These are phyloP conservation scores for Letharia lupina DNA, from an alignment of 495 filamentous ascomycete species.

Conservation along the genomic window DNA sequence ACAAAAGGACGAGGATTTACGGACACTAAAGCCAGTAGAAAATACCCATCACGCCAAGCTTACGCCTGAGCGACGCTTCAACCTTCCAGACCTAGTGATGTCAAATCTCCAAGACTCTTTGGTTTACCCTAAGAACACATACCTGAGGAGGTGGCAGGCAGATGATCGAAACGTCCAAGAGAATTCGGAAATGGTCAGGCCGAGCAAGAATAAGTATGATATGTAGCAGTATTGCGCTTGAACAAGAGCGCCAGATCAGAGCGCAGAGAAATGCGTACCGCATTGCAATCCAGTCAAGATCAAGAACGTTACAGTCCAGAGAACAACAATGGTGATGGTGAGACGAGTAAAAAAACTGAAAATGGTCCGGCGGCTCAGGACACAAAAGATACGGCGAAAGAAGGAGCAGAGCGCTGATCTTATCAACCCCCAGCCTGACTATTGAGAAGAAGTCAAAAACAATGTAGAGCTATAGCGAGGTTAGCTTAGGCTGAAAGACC, in stretches of 20 bases:
- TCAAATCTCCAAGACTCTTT: not conserved
- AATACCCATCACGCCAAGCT: not conserved
- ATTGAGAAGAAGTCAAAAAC: slow-evolving; percentile 4
- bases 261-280: slow-evolving; percentile 11
- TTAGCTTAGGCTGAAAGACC: not conserved
- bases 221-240: not conserved
- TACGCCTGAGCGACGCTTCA: not conserved
- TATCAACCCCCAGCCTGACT: not conserved
- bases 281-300: slow-evolving; percentile 2
- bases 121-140: not conserved
- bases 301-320: not conserved
- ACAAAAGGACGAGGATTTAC: not conserved
- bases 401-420: slow-evolving; percentile 10
- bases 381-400: slow-evolving; percentile 13
- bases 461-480: slow-evolving; percentile 2
- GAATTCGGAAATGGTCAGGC: slow-evolving; percentile 3
- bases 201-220: not conserved
- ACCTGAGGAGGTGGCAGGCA: not conserved
- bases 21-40: slow-evolving; percentile 7
- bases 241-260: not conserved
- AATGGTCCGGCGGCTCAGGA: not conserved
- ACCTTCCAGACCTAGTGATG: not conserved
- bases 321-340: slow-evolving; percentile 1
- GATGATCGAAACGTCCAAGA: slow-evolving; percentile 3
- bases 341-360: not conserved